These are phyloP conservation scores for Rhodofomes roseus DNA, from an alignment of 1,284 basidiomycete genomes.

Conservation along the genomic window DNA sequence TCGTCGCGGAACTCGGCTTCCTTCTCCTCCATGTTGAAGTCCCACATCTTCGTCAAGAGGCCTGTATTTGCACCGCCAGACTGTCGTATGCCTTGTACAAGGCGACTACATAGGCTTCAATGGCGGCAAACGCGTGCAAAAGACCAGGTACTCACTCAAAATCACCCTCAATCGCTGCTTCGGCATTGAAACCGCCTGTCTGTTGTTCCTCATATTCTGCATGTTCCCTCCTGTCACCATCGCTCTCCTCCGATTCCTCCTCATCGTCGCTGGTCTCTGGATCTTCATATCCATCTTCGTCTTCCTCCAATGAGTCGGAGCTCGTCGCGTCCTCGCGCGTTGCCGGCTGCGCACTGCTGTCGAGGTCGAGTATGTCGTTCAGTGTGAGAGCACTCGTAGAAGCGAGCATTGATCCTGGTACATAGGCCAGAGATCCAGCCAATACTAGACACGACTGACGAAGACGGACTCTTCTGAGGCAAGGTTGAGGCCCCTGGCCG, in stretches of 20 bases:
- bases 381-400: no score
- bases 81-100: constrained; percentile 58
- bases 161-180: constrained; percentile 30
- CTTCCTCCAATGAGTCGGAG: no score
- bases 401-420: no score
- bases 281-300: no score
- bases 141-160: constrained; percentile 26
- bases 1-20: constrained; percentile 69
- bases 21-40: constrained; percentile 60
- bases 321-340: no score
- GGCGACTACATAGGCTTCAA: constrained; percentile 40
- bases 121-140: not conserved
- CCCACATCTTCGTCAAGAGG: constrained; percentile 61
- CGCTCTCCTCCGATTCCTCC: not conserved
- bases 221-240: not conserved
- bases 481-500: no score
- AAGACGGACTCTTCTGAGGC: no score
- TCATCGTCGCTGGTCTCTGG: not conserved
- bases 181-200: constrained; percentile 16
- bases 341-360: no score
- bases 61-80: constrained; percentile 43
- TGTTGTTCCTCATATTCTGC: not conserved
- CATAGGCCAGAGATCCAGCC: no score
- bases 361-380: no score
- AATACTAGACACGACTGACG: no score